These are phyloP conservation scores for Populus alba DNA, from an alignment of 345 rosid species.

Conservation along the genomic window DNA sequence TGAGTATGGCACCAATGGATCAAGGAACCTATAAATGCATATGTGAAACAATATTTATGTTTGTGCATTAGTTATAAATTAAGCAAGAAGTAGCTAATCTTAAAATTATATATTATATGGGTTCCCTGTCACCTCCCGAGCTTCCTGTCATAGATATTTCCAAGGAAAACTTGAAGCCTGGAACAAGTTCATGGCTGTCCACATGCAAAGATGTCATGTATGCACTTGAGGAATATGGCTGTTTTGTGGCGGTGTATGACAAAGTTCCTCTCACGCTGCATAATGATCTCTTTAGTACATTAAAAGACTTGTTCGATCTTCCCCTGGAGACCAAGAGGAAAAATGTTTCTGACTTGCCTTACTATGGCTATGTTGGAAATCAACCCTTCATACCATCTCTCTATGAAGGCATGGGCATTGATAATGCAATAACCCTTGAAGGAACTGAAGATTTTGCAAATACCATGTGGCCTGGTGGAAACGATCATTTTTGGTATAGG, in stretches of 20 bases:
- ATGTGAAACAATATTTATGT: too few species aligned
- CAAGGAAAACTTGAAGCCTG: slow-evolving; percentile 15
- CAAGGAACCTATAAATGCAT: too few species aligned
- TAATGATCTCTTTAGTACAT: slow-evolving; percentile 10
- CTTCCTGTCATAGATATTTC: slow-evolving; percentile 21
- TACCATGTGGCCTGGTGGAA: slow-evolving; percentile 54
- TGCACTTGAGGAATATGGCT: slow-evolving; percentile 34
- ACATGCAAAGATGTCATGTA: slow-evolving; percentile 14
- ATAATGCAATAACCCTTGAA: slow-evolving; percentile 25
- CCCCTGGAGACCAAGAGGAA: slow-evolving; percentile 35
- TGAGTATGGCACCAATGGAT: too few species aligned
- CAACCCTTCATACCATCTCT: slow-evolving; percentile 34
- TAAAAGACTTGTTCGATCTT: slow-evolving; percentile 29
- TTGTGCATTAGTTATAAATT: too few species aligned
- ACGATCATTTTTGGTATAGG: slow-evolving; percentile 37
- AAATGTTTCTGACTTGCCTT: slow-evolving; percentile 38
- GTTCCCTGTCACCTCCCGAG: background rate
- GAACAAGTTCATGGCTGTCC: slow-evolving; percentile 25
- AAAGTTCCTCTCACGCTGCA: slow-evolving; percentile 18
- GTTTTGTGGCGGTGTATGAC: slow-evolving; percentile 24
- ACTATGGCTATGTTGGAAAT: slow-evolving; percentile 38
- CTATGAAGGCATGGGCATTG: slow-evolving; percentile 47
- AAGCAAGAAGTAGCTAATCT: too few species aligned
- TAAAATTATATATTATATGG: background rate
- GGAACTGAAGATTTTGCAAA: slow-evolving; percentile 33